phyloP scores from a whole-genome alignment of 2,329 filamentous ascomycete species.

The Fusarium anguioides region DNA sequence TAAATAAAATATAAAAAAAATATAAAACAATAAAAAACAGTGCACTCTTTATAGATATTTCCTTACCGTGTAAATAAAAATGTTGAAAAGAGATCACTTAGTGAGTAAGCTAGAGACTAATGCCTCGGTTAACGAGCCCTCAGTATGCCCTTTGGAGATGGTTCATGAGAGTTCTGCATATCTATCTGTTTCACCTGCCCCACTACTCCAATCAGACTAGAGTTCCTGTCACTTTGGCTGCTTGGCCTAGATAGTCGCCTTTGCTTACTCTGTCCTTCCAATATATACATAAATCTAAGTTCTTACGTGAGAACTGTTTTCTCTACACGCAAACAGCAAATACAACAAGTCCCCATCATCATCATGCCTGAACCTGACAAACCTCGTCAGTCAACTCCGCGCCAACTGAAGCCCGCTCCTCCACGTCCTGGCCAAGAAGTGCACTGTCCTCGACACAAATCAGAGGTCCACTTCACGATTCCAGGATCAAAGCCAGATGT shows the following conservation, averaged over 20 bases:
- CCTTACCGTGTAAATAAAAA: too few relatives aligned
- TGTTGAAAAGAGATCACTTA: too few relatives aligned
- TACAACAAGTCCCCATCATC: not conserved
- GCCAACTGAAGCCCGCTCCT: constrained; percentile 44
- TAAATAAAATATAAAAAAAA: too few relatives aligned
- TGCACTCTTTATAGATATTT: too few relatives aligned
- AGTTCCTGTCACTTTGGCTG: not conserved
- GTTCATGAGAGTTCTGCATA: too few relatives aligned
- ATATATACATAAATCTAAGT: not conserved
- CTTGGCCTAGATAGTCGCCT: not conserved
- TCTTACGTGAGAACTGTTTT: not conserved
- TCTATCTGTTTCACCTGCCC: not conserved
- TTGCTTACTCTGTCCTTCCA: not conserved
- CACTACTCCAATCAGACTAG: constrained; percentile 7
- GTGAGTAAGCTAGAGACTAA: too few relatives aligned
- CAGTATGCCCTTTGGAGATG: too few relatives aligned
- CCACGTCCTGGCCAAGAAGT: constrained; percentile 31
- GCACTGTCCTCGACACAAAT: constrained; percentile 41
- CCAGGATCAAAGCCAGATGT: constrained; percentile 44
- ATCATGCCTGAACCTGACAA: constrained; percentile 36
- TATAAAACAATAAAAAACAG: too few relatives aligned
- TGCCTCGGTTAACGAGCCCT: too few relatives aligned
- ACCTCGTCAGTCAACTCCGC: constrained; percentile 33
- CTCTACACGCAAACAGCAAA: not conserved
- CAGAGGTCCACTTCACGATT: constrained; percentile 47